Evolutionary conservation across 768 basidiomycete species (phyloP).

Genomic region (Daedaleopsis sinensis): DNA sequence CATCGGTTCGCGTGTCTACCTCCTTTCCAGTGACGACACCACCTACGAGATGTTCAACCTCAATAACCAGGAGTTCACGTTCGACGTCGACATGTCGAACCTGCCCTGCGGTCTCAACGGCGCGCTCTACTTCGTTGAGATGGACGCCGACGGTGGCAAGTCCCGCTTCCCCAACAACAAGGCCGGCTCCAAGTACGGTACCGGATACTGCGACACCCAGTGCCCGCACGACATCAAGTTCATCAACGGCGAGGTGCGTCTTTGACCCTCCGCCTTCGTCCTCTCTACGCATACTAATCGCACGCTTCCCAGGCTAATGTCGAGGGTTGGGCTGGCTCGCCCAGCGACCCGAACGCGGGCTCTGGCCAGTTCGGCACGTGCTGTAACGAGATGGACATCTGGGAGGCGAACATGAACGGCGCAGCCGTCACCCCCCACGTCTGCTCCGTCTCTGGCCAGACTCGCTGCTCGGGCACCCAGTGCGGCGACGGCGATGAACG

Average conservation of each 20-base stretch:
- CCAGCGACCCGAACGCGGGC: constrained; percentile 31
- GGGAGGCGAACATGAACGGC: constrained; percentile 37
- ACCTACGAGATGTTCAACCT: constrained; percentile 54
- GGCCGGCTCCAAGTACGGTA: constrained; percentile 63
- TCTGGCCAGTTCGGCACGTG: constrained; percentile 34
- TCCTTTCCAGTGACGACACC: constrained; percentile 43
- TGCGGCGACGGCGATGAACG: constrained; percentile 39
- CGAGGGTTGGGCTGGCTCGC: constrained; percentile 28
- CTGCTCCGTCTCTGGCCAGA: constrained; percentile 44
- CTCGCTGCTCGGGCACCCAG: constrained; percentile 46
- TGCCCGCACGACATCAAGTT: constrained; percentile 63
- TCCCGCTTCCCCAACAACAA: constrained; percentile 54
- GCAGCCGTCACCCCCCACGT: constrained; percentile 34
- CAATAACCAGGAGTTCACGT: constrained; percentile 58
- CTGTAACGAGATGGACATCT: constrained; percentile 40
- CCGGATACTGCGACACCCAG: constrained; percentile 69
- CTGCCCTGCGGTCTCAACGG: constrained; percentile 64
- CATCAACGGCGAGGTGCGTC: constrained; percentile 56
- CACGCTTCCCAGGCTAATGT: constrained; percentile 35
- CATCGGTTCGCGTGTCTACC: constrained; percentile 48
- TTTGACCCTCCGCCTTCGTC: neutral
- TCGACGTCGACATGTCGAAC: constrained; percentile 61
- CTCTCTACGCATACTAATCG: neutral
- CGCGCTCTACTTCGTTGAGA: constrained; percentile 61
- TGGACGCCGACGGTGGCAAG: constrained; percentile 60